Evolutionary conservation across 2,329 filamentous ascomycete species (phyloP), one percentile per base, ranked within the genome.

Genomic region (Pseudovirgaria hyperparasitica): DNA sequence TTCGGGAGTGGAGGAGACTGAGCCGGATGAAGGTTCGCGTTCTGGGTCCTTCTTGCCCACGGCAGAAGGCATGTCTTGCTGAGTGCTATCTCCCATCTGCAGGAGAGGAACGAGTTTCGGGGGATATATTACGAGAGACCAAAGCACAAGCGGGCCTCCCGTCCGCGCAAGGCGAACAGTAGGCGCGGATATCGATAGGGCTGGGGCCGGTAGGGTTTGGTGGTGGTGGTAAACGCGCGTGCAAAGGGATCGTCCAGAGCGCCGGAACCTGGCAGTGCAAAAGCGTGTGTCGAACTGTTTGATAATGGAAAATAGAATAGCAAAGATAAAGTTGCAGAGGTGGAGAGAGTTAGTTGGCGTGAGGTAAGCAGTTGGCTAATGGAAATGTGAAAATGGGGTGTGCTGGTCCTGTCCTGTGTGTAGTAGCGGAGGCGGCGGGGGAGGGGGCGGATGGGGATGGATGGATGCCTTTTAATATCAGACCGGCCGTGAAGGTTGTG

Each of bases 291-390:
- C 37, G 38, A 40, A 35, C 44, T 39, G 36, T 45, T 48, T 54
- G 52, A 54, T 57, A 55, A 56, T 54, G 44, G 46, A 41, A 50
- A 48, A 62, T 61, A 62, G 59, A 37, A 41, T 16, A 25, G 22
- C 12, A 36, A 34, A 32, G 16, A 27, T 33, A 29, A 36, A 39
- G 34, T 39, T 37, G 48, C 40, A 49, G 46, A 39, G 46, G 48
- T 46, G 47, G 48, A 45, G 48, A 41, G 48, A 45, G 37, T 29
- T 30, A 45, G 41, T 46, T 50, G 48, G 44, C 46, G 55, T 58
- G 56, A 58, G 55, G 57, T 60, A 60, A 60, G 49, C 46, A 49
- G 46, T 59, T 60, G 52, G 52, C 49, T 60, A 61, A 61, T 59
- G 54, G 41, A 57, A 60, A 58, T 45, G 40, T 28, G 37, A 38